A percentile compares a stretch with the other conserved stretches of the same genome.
Conservation (phyloP, 148 eudicot genomes). For the Chenopodium formosanum region DNA sequence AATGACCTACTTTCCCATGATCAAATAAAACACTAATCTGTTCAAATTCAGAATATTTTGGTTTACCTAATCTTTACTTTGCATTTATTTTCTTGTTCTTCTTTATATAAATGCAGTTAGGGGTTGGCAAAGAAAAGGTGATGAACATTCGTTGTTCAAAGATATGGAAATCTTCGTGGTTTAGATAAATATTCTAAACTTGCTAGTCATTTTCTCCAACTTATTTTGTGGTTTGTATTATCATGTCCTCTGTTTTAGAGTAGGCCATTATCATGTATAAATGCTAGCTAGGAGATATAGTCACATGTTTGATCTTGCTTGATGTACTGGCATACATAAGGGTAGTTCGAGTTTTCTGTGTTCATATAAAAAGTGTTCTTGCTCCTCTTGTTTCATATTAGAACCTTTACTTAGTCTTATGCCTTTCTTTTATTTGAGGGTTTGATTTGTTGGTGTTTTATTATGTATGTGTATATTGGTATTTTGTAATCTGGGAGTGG, state of each 20-base stretch:
- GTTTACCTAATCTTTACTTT: neutral
- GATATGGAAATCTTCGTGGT: constrained; percentile 82
- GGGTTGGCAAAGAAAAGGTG: constrained; percentile 69
- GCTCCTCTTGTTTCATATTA: constrained; percentile 2
- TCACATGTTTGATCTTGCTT: neutral
- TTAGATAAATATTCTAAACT: constrained; percentile 52
- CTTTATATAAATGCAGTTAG: constrained; percentile 53
- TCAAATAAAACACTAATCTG: too few species aligned
- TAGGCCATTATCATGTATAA: neutral
- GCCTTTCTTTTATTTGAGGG: too few species aligned
- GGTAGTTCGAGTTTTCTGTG: neutral
- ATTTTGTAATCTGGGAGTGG: too few species aligned
- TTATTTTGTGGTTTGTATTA: neutral
- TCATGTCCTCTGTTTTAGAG: neutral
- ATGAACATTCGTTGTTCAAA: constrained; percentile 50
- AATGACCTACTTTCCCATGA: too few species aligned
- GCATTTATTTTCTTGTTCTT: constrained; percentile 13
- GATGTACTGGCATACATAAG: neutral
- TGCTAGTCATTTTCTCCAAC: neutral
- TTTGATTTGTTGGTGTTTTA: too few species aligned
- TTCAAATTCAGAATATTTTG: too few species aligned
- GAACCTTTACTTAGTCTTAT: too few species aligned
- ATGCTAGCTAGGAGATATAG: neutral
- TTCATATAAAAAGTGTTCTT: neutral
- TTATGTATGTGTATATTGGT: too few species aligned